Evolutionary conservation across 768 basidiomycete species (phyloP).

Genomic region (Guyanaporus albipodus): DNA sequence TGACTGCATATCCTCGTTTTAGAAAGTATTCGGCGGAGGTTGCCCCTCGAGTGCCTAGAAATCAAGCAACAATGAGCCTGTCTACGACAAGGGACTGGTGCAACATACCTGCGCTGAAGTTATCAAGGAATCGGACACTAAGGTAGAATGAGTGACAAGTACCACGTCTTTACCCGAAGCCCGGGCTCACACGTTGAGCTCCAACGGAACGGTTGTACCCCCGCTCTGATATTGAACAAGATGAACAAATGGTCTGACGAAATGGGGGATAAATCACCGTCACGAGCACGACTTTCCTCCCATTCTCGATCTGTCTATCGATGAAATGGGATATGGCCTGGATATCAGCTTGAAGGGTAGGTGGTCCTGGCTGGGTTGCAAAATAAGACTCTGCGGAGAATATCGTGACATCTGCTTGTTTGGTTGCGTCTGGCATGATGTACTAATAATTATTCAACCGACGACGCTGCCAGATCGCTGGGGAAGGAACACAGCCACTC

Average conservation of each 20-base stretch:
- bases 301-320: conserved; percentile 54
- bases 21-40: conserved; percentile 99
- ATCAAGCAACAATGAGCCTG: conserved; percentile 3
- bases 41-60: conserved; percentile 88
- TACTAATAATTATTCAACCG: background rate
- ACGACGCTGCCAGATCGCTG: background rate
- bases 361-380: conserved; percentile 77
- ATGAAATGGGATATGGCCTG: conserved; percentile 66
- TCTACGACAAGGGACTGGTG: background rate
- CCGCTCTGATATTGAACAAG: conserved; percentile 64
- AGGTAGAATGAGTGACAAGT: conserved; percentile 20
- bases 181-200: conserved; percentile 92
- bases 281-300: conserved; percentile 84
- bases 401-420: conserved; percentile 14
- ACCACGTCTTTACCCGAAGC: conserved; percentile 3
- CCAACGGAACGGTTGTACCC: conserved; percentile 95
- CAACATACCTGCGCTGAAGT: conserved; percentile 89
- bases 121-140: conserved; percentile 97
- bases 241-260: conserved; percentile 7
- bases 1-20: conserved; percentile 90
- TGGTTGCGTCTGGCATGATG: conserved; percentile 15
- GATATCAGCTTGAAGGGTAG: conserved; percentile 65
- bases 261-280: conserved; percentile 57
- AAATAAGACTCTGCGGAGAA: conserved; percentile 93
- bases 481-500: conserved; percentile 11